A percentile compares a stretch with the other conserved stretches of the same genome.
phyloP scores from a whole-genome alignment of 2,329 filamentous ascomycete species.

The Cladosporium sp. region DNA sequence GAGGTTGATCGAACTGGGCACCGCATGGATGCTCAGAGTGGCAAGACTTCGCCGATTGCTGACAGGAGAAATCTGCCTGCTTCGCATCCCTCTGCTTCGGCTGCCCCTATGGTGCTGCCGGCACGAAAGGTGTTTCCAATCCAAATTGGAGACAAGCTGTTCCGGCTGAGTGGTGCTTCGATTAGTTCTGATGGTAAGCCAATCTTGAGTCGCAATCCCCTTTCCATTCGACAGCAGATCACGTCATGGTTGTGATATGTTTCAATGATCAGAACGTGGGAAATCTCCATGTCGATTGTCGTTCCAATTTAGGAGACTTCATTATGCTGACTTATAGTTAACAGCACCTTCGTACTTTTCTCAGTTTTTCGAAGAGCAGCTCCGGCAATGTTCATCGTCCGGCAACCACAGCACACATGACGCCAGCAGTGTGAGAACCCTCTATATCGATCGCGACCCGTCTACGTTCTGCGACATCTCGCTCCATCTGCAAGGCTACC shows the following conservation, averaged over 20 bases:
- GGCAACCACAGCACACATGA: constrained; percentile 46
- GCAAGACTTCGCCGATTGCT: background rate
- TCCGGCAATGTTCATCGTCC: constrained; percentile 59
- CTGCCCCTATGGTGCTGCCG: constrained; percentile 56
- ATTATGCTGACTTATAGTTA: too few species aligned
- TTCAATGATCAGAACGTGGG: background rate
- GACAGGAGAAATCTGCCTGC: constrained; percentile 5
- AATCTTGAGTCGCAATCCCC: background rate
- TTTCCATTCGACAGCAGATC: background rate
- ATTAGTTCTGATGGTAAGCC: constrained; percentile 70
- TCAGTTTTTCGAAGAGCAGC: constrained; percentile 84
- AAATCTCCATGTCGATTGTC: too few species aligned
- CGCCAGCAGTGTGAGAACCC: constrained; percentile 63
- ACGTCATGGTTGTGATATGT: background rate
- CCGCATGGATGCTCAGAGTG: background rate
- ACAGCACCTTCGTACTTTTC: constrained; percentile 93
- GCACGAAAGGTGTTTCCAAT: constrained; percentile 73
- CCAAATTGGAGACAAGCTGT: constrained; percentile 70
- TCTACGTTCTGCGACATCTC: constrained; percentile 86
- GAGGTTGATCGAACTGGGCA: background rate
- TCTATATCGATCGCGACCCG: constrained; percentile 95
- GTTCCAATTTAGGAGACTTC: too few species aligned
- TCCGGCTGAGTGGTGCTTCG: constrained; percentile 68
- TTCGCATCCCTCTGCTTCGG: constrained; percentile 22
- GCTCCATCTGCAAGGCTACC: constrained; percentile 88